Percentiles rank a stretch among this genome's conserved stretches.
These are phyloP conservation scores for Aspergillus panamensis DNA, from an alignment of 495 filamentous ascomycete species.

Conservation along the genomic window DNA sequence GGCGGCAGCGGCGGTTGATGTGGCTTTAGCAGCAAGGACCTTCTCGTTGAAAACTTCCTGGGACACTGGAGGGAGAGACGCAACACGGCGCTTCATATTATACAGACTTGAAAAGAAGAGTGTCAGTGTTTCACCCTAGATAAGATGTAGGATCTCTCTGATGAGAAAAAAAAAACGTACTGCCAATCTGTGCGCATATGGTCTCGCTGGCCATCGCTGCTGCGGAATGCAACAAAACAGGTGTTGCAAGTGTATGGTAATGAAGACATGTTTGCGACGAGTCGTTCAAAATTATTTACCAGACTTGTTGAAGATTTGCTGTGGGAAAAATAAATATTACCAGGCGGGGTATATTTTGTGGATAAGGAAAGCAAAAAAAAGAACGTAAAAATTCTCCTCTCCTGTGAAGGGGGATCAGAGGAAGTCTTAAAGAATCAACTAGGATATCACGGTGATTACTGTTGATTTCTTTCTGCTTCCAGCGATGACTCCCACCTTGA, in stretches of 20 bases:
- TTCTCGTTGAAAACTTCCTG: slow-evolving; percentile 95
- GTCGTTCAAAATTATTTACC: not conserved
- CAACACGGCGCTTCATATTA: slow-evolving; percentile 94
- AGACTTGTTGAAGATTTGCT: not conserved
- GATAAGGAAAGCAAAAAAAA: not conserved
- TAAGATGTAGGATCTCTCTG: not conserved
- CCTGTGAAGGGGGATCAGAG: not conserved
- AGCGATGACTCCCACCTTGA: not conserved
- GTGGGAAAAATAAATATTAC: not conserved
- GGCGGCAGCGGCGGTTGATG: slow-evolving; percentile 75
- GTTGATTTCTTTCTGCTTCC: slow-evolving; percentile 1
- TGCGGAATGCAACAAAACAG: slow-evolving; percentile 93
- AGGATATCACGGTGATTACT: not conserved
- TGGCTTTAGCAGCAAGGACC: slow-evolving; percentile 87
- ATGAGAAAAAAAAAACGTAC: slow-evolving; percentile 53
- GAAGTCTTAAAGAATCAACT: not conserved
- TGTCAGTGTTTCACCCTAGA: not conserved
- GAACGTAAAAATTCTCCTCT: not conserved
- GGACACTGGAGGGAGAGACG: slow-evolving; percentile 83
- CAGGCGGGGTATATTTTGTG: not conserved
- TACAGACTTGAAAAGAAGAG: slow-evolving; percentile 62
- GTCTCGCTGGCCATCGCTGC: slow-evolving; percentile 84
- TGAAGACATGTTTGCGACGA: slow-evolving; percentile 31
- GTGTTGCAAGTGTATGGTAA: slow-evolving; percentile 98
- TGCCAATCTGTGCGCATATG: slow-evolving; percentile 99